Base-by-base conservation (phyloP, 306 rosid genomes). In the Comarum palustre region DNA sequence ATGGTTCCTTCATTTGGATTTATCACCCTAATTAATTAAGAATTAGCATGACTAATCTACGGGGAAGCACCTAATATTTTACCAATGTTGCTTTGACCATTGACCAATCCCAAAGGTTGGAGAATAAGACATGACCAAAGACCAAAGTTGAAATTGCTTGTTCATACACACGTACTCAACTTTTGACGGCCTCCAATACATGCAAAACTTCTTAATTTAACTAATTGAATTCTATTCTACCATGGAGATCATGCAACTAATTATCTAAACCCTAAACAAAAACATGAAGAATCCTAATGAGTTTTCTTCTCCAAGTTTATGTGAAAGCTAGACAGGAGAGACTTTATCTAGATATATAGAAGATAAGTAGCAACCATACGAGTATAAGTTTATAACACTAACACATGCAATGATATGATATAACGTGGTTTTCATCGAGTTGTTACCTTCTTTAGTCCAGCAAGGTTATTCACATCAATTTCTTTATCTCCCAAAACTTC, bases 371-470 rank as follows among this genome's bases (percentile, higher is more conserved):
- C 36, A 24, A 24, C 51, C 52, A 15, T 12, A 9, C 3, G 1
- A 2, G 66, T 34, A 34, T 34, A 50, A 24, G 51, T 4, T 19
- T 36, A 43, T 50, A 74, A 64, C 51, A 22, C 25, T 3, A 61
- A 22, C 17, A 42, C 74, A 71, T 71, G 51, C 43, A 51, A 51
- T 19, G 25, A 36, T 36, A 22, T 20, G 2, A 58, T 57, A 13
- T 25, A 57, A 57, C 63, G n/a, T 58, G 63, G 34, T 59, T 59
- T 59, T 10, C 11, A 29, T 71, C 2, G 57, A 68, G 1, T 51
- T 4, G 3, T 7, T 86, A 91, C 98, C 97, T 91, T 91, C 51
- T 82, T 89, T 2, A 93, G 77, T 34, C 79, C 80, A 36, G 87
- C 47, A 78, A 93, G 88, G 79, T 73, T 59, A 57, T 78, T 73